These are phyloP conservation scores for Penicillium atrosanguineum DNA, from an alignment of 495 filamentous ascomycete species.

Conservation along the genomic window DNA sequence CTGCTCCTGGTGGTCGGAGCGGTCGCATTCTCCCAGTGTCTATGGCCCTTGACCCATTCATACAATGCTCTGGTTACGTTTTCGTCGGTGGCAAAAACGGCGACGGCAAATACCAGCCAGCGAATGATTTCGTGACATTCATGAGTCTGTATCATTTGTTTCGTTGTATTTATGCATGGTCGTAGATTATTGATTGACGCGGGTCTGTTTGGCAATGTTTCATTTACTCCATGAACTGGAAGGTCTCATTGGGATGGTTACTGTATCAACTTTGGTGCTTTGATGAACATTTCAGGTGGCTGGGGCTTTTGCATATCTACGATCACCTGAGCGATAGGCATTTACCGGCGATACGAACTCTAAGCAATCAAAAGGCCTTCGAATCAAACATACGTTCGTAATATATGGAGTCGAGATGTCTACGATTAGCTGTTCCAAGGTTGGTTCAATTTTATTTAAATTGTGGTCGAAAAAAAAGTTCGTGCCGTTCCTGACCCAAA, in stretches of 20 bases:
- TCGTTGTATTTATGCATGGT: slow-evolving; percentile 1
- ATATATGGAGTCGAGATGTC: too few species aligned
- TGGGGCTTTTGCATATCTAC: not conserved
- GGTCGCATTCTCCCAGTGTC: slow-evolving; percentile 59
- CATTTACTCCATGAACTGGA: not conserved
- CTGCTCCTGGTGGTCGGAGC: slow-evolving; percentile 68
- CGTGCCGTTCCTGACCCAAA: not conserved
- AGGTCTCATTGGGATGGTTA: not conserved
- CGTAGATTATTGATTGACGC: not conserved
- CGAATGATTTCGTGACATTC: not conserved
- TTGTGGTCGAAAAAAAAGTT: not conserved
- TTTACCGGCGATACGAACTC: not conserved
- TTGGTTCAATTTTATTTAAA: too few species aligned
- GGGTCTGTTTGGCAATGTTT: not conserved
- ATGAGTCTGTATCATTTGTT: not conserved
- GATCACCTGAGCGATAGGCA: not conserved
- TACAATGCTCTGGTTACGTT: slow-evolving; percentile 46
- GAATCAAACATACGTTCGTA: too few species aligned
- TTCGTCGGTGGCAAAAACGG: slow-evolving; percentile 1
- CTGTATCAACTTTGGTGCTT: not conserved
- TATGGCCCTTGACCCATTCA: slow-evolving; percentile 73
- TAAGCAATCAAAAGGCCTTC: not conserved
- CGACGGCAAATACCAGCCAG: not conserved
- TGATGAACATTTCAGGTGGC: not conserved
- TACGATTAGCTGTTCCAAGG: too few species aligned